phyloP scores from a whole-genome alignment of 768 basidiomycete genomes.

The Tulasnella sp. region DNA sequence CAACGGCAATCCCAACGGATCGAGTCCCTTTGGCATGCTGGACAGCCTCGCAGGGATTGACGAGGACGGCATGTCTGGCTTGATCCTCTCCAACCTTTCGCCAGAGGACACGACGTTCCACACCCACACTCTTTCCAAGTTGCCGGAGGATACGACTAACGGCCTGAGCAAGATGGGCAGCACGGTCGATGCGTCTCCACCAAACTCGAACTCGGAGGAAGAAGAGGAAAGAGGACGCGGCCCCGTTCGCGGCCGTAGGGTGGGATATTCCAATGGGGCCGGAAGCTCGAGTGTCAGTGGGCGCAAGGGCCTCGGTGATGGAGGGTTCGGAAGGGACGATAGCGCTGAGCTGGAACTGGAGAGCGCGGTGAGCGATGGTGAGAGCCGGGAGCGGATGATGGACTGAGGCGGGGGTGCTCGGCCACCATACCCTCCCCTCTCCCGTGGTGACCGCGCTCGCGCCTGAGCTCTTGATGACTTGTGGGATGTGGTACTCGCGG shows the following conservation, averaged over 20 bases:
- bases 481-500: too few species aligned
- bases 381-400: conserved; percentile 12
- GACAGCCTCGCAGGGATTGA: neutral
- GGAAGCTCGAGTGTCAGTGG: neutral
- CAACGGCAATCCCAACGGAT: neutral
- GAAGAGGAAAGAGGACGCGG: conserved; percentile 1
- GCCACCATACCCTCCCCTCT: too few species aligned
- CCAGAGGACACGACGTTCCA: neutral
- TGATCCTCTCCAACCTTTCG: neutral
- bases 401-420: too few species aligned
- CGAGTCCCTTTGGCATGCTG: neutral
- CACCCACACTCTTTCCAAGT: neutral
- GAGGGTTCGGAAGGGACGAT: too few species aligned
- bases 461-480: too few species aligned
- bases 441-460: too few species aligned
- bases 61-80: neutral
- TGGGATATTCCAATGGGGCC: neutral
- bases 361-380: conserved; percentile 9
- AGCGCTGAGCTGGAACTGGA: conserved; percentile 6
- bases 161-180: neutral
- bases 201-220: neutral
- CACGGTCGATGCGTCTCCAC: conserved; percentile 4
- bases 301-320: neutral
- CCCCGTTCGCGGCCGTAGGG: neutral
- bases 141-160: neutral